Percentiles rank a stretch among this genome's conserved stretches.
These are phyloP conservation scores for Podila epicladia DNA, from an alignment of 192 early-diverging fungal genomes.

Conservation along the genomic window DNA sequence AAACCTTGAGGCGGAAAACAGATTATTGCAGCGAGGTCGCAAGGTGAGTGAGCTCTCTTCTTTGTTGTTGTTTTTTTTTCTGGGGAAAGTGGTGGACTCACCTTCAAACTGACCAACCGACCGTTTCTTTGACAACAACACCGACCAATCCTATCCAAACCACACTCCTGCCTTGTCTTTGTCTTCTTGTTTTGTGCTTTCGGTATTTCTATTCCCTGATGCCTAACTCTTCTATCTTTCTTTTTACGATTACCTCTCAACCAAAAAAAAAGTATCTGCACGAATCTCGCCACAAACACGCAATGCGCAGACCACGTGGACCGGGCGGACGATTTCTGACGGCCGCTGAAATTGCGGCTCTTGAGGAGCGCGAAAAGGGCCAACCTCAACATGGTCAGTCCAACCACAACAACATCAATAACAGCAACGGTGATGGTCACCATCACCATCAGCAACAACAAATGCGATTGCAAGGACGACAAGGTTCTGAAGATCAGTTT, in stretches of 20 bases:
- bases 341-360: constrained; percentile 47
- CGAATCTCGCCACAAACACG: constrained; percentile 96
- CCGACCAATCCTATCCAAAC: too few relatives aligned
- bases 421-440: constrained; percentile 6
- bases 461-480: background rate
- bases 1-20: constrained; percentile 81
- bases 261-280: constrained; percentile 79
- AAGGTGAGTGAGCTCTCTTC: constrained; percentile 20
- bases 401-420: constrained; percentile 1
- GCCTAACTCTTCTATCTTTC: background rate
- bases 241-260: background rate
- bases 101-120: too few relatives aligned
- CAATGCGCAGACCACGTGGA: constrained; percentile 95
- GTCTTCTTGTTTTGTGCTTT: background rate
- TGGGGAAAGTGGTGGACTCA: background rate
- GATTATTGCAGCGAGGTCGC: constrained; percentile 66
- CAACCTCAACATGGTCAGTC: background rate
- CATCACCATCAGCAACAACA: background rate
- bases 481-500: background rate
- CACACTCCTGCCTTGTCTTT: background rate
- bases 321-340: constrained; percentile 96
- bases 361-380: constrained; percentile 26
- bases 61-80: background rate
- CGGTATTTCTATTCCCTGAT: background rate
- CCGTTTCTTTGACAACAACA: too few relatives aligned